Percentiles rank a stretch among this genome's conserved stretches.
Conservation (phyloP, 1,284 basidiomycete species). For the Mycena sp. region DNA sequence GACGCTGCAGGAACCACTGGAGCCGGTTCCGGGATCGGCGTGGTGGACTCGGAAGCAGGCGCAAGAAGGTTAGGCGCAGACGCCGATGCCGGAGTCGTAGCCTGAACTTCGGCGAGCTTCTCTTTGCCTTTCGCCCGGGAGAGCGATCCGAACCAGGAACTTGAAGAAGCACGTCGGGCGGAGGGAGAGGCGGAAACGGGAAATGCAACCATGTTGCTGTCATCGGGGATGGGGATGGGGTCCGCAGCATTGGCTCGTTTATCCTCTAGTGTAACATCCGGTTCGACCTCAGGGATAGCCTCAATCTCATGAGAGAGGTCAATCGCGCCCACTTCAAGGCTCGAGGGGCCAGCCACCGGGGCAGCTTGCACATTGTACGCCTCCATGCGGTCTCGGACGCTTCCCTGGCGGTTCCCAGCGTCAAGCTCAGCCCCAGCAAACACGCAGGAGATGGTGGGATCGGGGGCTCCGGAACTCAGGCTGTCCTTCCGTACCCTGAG, state of each 20-base stretch:
- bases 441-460: conserved; percentile 10
- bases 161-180: conserved; percentile 16
- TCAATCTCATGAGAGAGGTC: conserved; percentile 22
- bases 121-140: conserved; percentile 33
- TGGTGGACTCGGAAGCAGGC: conserved; percentile 12
- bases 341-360: conserved; percentile 23
- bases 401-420: conserved; percentile 4
- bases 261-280: neutral
- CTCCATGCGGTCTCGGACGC: conserved; percentile 27
- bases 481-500: conserved; percentile 22
- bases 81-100: conserved; percentile 20
- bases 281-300: conserved; percentile 18
- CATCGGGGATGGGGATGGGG: neutral
- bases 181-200: conserved; percentile 28
- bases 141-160: conserved; percentile 38
- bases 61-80: conserved; percentile 26
- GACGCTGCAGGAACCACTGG: conserved; percentile 13
- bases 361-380: conserved; percentile 14
- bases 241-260: neutral
- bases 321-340: conserved; percentile 1
- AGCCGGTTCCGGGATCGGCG: conserved; percentile 19
- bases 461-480: conserved; percentile 20
- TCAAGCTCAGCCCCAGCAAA: conserved; percentile 19
- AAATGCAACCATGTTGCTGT: conserved; percentile 21
- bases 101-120: conserved; percentile 23